These are phyloP conservation scores for Tetraselmis striata DNA, from an alignment of 139 green algal genomes.

Conservation along the genomic window DNA sequence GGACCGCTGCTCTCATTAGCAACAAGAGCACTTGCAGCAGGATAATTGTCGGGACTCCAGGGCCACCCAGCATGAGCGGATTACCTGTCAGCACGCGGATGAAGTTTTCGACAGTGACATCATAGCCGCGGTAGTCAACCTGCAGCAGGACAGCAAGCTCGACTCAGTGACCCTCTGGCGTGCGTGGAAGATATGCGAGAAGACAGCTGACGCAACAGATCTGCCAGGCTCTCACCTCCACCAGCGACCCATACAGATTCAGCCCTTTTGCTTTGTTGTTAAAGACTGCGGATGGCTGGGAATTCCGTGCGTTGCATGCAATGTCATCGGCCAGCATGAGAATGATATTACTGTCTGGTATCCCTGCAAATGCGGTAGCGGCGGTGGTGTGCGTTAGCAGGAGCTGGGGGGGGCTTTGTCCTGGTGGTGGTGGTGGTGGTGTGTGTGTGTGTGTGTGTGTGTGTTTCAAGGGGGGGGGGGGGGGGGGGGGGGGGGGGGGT, in stretches of 20 bases:
- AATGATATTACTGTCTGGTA: slow-evolving; percentile 90
- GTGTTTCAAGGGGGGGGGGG: no score
- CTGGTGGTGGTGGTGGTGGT: no score
- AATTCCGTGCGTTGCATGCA: slow-evolving; percentile 83
- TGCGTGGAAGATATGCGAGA: no score
- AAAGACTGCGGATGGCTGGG: slow-evolving; percentile 53
- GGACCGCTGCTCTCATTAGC: background rate
- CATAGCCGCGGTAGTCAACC: slow-evolving; percentile 86
- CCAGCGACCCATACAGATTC: slow-evolving; percentile 74
- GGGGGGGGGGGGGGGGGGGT: no score
- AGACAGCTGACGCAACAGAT: background rate
- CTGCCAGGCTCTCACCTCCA: slow-evolving; percentile 44
- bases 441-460: no score
- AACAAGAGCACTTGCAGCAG: background rate
- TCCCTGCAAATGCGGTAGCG: no score
- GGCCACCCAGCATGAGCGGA: no score
- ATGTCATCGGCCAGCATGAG: slow-evolving; percentile 88
- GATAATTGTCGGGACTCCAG: background rate
- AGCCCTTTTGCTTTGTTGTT: slow-evolving; percentile 51
- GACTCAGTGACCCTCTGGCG: background rate
- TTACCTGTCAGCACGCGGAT: slow-evolving; percentile 81
- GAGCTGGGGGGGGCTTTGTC: no score
- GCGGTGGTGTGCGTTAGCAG: no score
- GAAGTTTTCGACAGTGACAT: slow-evolving; percentile 84
- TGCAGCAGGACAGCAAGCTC: background rate